Base-by-base conservation (phyloP, 1,284 basidiomycete genomes). In the Microbotryomycetes sp. region DNA sequence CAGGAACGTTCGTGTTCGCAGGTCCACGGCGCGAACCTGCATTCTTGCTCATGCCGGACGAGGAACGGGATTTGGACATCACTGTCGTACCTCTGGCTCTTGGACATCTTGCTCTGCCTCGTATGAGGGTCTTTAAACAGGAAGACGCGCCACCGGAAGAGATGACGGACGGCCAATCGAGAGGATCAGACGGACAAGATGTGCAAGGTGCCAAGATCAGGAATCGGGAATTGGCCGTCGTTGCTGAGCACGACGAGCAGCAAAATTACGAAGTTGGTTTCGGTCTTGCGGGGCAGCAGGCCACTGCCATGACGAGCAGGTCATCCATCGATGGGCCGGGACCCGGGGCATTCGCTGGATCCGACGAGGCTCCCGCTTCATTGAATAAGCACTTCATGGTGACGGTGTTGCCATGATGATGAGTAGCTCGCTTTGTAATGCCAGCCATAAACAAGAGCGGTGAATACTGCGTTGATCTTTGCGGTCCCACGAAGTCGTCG, bases 41-140 rank as follows among this genome's bases (percentile, higher is more conserved):
- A 12, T 84, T 87, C 2, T 76, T 86, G 45, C 76, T 92, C 26
- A 76, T 89, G 31, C 86, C 88, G 1, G 84, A 85, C n/a, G 53
- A 68, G 42, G 61, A 68, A 49, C 60, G 54, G 2, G 23, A 30
- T 7, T 15, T 66, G 3, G 3, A 9, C 7, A 49, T 68, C 2
- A 46, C 52, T 4, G 48, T 68, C 47, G 60, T 64, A 0, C 67
- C 67, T 1, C 55, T 66, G 45, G 25, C 54, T 2, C 51, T 55
- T 2, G 67, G 67, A 0, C 6, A 30, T 3, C 56, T 56, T 32
- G 22, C 46, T 6, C 49, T 66, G 3, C 67, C 67, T 6, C 31
- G 59, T 4, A 22, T 68, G 55, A 29, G 67, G 7, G 60, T 66
- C 3, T 68, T 57, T 53, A 30, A 54, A 23, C 46, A 58, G 45